Percentiles rank a stretch among this genome's conserved stretches.
Evolutionary conservation across 83 land plant species (phyloP).

Genomic region (Isoetes engelmannii): DNA sequence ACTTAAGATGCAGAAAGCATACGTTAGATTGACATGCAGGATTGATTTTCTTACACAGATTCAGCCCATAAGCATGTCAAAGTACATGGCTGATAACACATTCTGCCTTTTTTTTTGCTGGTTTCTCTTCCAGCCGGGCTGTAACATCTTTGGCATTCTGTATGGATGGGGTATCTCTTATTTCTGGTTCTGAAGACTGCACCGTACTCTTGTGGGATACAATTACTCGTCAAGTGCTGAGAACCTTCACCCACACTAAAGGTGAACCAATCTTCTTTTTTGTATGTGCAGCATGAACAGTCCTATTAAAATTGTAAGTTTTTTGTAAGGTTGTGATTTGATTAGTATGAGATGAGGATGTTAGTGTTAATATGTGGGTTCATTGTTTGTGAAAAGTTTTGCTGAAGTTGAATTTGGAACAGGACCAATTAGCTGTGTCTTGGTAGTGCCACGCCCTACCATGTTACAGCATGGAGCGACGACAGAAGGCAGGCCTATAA

Average conservation of each 20-base stretch:
- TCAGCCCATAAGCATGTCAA: no score
- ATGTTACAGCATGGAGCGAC: constrained; percentile 17
- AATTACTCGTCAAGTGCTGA: constrained; percentile 41
- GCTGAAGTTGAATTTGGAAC: no score
- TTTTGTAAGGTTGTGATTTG: no score
- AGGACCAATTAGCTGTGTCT: constrained; percentile 64
- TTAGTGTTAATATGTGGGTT: no score
- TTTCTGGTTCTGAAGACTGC: constrained; percentile 90
- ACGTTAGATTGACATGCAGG: no score
- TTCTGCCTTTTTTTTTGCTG: no score
- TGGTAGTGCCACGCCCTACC: constrained; percentile 41
- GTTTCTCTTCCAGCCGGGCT: constrained; percentile 79
- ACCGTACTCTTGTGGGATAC: constrained; percentile 73
- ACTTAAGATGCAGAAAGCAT: no score
- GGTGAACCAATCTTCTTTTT: constrained; percentile 52
- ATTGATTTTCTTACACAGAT: no score
- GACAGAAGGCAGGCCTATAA: constrained; percentile 25
- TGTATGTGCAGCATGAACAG: background rate
- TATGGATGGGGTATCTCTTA: constrained; percentile 59
- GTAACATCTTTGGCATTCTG: constrained; percentile 67
- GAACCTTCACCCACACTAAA: constrained; percentile 62
- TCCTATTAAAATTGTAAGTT: no score
- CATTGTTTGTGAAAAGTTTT: no score
- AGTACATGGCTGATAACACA: no score
- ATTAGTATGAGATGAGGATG: no score